A percentile compares a stretch with the other conserved stretches of the same genome.
phyloP scores from a whole-genome alignment of 257 asterid genomes.

The Solanum bukasovii region DNA sequence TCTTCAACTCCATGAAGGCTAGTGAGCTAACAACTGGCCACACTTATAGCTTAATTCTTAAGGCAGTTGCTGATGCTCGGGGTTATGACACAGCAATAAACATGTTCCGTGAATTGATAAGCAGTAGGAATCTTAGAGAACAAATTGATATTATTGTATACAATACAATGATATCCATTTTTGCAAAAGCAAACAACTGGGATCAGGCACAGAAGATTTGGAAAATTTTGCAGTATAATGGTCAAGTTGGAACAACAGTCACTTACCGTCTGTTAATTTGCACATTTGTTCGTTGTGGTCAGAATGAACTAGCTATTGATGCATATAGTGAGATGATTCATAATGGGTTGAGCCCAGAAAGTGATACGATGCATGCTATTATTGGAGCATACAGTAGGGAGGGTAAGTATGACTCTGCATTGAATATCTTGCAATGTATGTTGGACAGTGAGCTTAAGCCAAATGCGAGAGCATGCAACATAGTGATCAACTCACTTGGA shows the following conservation, averaged over 20 bases:
- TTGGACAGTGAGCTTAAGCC: conserved; percentile 49
- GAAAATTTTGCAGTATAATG: conserved; percentile 41
- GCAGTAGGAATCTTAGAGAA: conserved; percentile 20
- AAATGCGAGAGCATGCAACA: conserved; percentile 51
- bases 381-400: conserved; percentile 82
- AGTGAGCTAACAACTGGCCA: conserved; percentile 47
- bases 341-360: conserved; percentile 37
- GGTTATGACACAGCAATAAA: conserved; percentile 42
- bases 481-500: conserved; percentile 62
- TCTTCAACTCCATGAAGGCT: conserved; percentile 48
- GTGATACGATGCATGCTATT: conserved; percentile 78
- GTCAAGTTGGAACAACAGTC: conserved; percentile 42
- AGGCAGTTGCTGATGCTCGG: conserved; percentile 53
- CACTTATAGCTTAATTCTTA: conserved; percentile 61
- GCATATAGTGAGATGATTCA: conserved; percentile 74
- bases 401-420: conserved; percentile 66
- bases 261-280: conserved; percentile 75
- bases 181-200: conserved; percentile 54
- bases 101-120: conserved; percentile 58
- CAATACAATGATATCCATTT: conserved; percentile 75
- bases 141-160: conserved; percentile 54
- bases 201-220: conserved; percentile 47
- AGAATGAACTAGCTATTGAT: conserved; percentile 76
- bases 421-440: conserved; percentile 41
- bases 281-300: conserved; percentile 68